Evolutionary conservation across 768 basidiomycete species (phyloP), one percentile per base, ranked within the genome.

Genomic region (Strobilomyces dryophilus): DNA sequence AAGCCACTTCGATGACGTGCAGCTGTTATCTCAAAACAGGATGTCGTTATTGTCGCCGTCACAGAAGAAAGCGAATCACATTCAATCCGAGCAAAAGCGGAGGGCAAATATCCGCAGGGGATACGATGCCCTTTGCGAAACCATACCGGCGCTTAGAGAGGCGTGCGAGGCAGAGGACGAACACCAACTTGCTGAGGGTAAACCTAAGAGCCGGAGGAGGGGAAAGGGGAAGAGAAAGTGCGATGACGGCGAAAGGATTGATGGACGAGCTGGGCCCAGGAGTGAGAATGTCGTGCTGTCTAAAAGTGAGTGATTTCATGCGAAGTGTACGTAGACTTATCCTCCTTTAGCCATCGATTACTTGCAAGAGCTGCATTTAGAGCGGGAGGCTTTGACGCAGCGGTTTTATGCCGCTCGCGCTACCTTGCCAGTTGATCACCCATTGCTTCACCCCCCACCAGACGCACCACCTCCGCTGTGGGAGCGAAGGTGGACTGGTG

Each of bases 11-110:
- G 56, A 58, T 32, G 56, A 66, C 12, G n/a, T 57, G 20, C 59
- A 53, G 15, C 27, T 42, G 40, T 20, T 39, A 14, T 54, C 58
- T 43, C 56, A 59, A 5, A 58, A 54, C 20, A 55, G 54, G 47
- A 14, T 51, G 0, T 36, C 71, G 8, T 76, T 93, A 24, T 78
- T 95, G 24, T 85, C 87, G 2, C 82, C 89, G 0, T 84, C 87
- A 2, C 90, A 94, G 75, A 95, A 95, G 67, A 91, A 94, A 66
- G 87, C 87, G 37, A 95, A 95, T 62, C 93, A 97, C 64, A 95
- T 97, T 59, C 88, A 91, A 61, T 89, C 86, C 2, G 94, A 97
- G 73, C 92, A 95, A 74, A 95, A 95, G 69, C 84, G 94, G 24
- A 82, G 94, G 31, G 91, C 91, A 14, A 94, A 93, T 61, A 95